These are phyloP conservation scores for Mallotus repandus DNA, from an alignment of 441 rosid species.

Conservation along the genomic window DNA sequence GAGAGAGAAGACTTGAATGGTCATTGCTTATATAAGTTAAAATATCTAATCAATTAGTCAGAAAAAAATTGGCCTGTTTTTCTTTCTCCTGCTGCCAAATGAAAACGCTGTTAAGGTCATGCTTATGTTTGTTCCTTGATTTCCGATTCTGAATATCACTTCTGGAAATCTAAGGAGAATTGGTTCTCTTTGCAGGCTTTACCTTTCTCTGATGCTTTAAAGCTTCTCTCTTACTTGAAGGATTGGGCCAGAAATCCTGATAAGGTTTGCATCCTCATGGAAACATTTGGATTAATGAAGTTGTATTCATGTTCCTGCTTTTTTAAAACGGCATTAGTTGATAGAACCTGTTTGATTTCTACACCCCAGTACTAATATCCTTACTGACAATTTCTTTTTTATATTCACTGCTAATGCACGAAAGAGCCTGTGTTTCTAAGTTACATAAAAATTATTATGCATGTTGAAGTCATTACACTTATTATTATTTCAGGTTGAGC, in stretches of 20 bases:
- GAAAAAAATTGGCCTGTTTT: not conserved
- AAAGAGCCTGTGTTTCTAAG: not conserved
- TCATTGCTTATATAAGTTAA: not conserved
- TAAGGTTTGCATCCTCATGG: constrained; percentile 50
- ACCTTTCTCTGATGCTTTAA: constrained; percentile 89
- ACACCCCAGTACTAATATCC: not conserved
- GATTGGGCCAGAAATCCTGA: constrained; percentile 77
- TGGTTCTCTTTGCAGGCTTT: constrained; percentile 55
- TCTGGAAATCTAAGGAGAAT: constrained; percentile 15
- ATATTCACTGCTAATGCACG: constrained; percentile 1
- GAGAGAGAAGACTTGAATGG: not conserved
- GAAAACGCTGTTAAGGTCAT: constrained; percentile 1
- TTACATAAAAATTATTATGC: not conserved
- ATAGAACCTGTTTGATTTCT: not conserved
- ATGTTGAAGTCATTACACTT: not conserved
- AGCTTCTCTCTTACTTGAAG: constrained; percentile 67
- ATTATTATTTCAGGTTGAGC: constrained; percentile 59
- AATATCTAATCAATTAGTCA: not conserved
- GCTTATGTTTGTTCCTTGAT: not conserved
- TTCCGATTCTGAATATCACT: constrained; percentile 8
- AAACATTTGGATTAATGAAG: not conserved
- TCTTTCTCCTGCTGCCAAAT: not conserved
- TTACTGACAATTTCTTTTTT: not conserved
- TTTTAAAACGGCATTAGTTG: not conserved
- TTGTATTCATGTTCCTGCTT: not conserved